phyloP scores from a whole-genome alignment of 2,329 filamentous ascomycete genomes.

The Cadophora sp. region DNA sequence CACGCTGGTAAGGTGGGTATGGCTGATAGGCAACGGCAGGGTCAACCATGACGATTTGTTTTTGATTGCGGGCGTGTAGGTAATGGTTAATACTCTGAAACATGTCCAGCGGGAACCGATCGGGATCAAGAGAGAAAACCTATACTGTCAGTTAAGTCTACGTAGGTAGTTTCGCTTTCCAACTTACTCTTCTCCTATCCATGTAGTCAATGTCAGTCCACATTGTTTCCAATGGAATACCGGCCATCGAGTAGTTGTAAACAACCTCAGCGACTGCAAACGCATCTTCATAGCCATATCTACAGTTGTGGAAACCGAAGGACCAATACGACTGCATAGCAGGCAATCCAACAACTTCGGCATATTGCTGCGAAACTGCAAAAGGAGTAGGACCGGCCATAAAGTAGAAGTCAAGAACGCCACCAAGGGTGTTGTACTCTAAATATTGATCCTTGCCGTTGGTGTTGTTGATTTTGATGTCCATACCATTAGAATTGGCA shows the following conservation, averaged over 20 bases:
- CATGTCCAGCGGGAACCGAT: constrained; percentile 65
- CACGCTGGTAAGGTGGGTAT: constrained; percentile 60
- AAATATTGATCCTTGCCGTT: constrained; percentile 64
- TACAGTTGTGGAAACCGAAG: constrained; percentile 68
- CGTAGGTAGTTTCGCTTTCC: neutral
- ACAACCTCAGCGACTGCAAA: constrained; percentile 72
- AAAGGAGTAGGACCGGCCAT: constrained; percentile 64
- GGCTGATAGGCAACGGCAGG: constrained; percentile 62
- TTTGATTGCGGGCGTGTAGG: constrained; percentile 70
- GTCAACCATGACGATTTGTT: constrained; percentile 82
- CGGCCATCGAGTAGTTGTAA: constrained; percentile 68
- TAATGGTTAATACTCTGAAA: constrained; percentile 71
- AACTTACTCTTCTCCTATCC: constrained; percentile 52
- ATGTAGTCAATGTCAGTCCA: constrained; percentile 72
- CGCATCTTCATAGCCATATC: constrained; percentile 68
- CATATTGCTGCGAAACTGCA: constrained; percentile 65
- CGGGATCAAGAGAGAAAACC: constrained; percentile 69
- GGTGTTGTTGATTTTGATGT: constrained; percentile 74
- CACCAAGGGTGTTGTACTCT: constrained; percentile 81
- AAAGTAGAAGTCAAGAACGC: constrained; percentile 77
- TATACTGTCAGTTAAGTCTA: constrained; percentile 22
- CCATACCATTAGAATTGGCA: constrained; percentile 78
- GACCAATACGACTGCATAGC: constrained; percentile 71
- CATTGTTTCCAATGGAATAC: constrained; percentile 73
- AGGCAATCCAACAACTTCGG: constrained; percentile 61